A percentile compares a stretch with the other conserved stretches of the same genome.
Conservation (phyloP, 768 basidiomycete genomes). For the Suillus weaverae region DNA sequence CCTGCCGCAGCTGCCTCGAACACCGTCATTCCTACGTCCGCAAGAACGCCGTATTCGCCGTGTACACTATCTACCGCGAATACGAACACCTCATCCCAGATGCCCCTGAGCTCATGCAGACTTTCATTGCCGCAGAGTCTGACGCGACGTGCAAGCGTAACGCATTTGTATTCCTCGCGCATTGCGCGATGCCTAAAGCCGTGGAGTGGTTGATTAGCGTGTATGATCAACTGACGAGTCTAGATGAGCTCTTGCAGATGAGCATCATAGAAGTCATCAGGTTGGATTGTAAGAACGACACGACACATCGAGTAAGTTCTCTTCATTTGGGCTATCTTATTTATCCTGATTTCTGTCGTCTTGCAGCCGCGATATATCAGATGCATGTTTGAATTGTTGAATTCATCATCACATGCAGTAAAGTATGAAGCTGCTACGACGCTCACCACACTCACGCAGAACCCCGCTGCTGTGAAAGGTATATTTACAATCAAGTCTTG, state of each 20-base stretch:
- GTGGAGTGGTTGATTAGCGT: slow-evolving; percentile 88
- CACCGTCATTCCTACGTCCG: neutral
- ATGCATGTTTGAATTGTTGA: slow-evolving; percentile 80
- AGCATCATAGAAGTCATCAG: slow-evolving; percentile 92
- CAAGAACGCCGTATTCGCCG: neutral
- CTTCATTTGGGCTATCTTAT: neutral
- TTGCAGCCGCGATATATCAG: slow-evolving; percentile 88
- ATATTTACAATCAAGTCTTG: slow-evolving; percentile 7
- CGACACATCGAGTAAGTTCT: slow-evolving; percentile 65
- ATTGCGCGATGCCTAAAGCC: slow-evolving; percentile 81
- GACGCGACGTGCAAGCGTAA: neutral
- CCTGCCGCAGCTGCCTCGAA: neutral
- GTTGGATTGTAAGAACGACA: slow-evolving; percentile 46
- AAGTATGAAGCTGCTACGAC: slow-evolving; percentile 98
- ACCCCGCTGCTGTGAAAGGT: slow-evolving; percentile 96
- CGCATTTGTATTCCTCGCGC: neutral
- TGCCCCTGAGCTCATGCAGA: neutral
- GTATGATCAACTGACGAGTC: slow-evolving; percentile 74
- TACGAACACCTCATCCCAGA: neutral
- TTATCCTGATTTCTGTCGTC: slow-evolving; percentile 8
- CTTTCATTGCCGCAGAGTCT: neutral
- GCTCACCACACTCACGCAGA: slow-evolving; percentile 90
- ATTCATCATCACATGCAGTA: slow-evolving; percentile 87
- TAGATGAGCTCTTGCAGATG: slow-evolving; percentile 96
- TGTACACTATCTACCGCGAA: neutral